Conservation (phyloP, 768 basidiomycete genomes). For the Russula vinacea region DNA sequence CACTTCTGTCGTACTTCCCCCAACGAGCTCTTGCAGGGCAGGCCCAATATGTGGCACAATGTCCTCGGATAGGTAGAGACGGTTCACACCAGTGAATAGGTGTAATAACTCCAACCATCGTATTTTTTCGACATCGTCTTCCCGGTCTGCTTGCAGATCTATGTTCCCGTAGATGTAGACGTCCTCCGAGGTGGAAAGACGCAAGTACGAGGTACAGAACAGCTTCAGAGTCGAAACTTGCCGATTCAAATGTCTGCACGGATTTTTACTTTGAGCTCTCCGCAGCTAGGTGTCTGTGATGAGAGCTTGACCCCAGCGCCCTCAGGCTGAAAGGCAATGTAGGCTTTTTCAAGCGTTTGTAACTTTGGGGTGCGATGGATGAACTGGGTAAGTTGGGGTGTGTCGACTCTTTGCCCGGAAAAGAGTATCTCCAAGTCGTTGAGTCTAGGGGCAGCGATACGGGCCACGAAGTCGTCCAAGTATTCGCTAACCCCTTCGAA, state of each 20-base stretch:
- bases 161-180: not conserved
- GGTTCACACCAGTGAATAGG: not conserved
- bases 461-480: not conserved
- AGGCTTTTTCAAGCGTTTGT: not conserved
- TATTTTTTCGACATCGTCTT: not conserved
- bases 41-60: not conserved
- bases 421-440: not conserved
- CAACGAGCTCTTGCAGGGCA: too few species aligned
- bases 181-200: not conserved
- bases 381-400: not conserved
- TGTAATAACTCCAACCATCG: not conserved
- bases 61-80: not conserved
- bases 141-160: not conserved
- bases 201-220: not conserved
- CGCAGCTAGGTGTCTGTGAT: not conserved
- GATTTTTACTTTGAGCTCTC: too few species aligned
- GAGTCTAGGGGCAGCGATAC: not conserved
- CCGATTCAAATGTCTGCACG: not conserved
- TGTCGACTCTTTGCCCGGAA: not conserved
- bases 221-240: not conserved
- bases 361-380: not conserved
- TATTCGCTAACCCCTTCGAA: not conserved
- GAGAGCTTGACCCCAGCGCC: not conserved
- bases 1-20: not conserved
- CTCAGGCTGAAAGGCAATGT: not conserved